A percentile compares a stretch with the other conserved stretches of the same genome.
Evolutionary conservation across 352 stramenopile species (phyloP).

Genomic region (Pythium brachiatum): DNA sequence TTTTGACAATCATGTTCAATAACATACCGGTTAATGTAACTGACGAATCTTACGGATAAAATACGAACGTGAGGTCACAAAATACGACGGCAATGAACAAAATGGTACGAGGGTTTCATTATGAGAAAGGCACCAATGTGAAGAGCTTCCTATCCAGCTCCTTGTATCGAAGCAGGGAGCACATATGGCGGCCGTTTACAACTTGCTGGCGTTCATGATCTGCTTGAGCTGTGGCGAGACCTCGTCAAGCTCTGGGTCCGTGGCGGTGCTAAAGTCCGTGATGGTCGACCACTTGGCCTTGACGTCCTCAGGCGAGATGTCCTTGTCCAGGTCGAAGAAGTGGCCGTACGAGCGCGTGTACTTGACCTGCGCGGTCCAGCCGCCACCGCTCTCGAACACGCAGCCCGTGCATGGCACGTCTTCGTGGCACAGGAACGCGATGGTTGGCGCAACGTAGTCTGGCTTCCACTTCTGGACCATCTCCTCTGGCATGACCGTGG

Average conservation of each 20-base stretch:
- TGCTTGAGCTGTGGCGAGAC: constrained; percentile 79
- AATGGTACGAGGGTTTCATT: not conserved
- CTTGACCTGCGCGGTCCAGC: constrained; percentile 83
- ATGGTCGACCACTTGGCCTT: constrained; percentile 73
- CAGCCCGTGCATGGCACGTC: constrained; percentile 65
- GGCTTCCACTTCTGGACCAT: constrained; percentile 84
- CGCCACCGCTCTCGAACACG: constrained; percentile 85
- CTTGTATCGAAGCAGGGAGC: not conserved
- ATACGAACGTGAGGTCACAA: too few relatives aligned
- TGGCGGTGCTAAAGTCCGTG: constrained; percentile 73
- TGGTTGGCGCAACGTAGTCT: constrained; percentile 85
- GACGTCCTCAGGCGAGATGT: constrained; percentile 76
- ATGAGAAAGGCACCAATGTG: not conserved
- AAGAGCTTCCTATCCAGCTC: not conserved
- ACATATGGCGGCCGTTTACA: constrained; percentile 33
- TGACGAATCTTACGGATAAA: not conserved
- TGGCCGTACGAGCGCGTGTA: constrained; percentile 64
- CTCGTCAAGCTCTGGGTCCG: constrained; percentile 75
- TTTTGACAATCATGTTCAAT: not conserved
- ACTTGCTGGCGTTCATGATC: constrained; percentile 58
- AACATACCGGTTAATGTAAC: constrained; percentile 1
- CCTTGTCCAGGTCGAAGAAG: constrained; percentile 69
- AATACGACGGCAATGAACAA: not conserved
- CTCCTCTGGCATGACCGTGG: constrained; percentile 78
- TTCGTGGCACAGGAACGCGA: constrained; percentile 86